Evolutionary conservation across 2,329 filamentous ascomycete genomes (phyloP).

Genomic region (Sporothrix dimorphospora): DNA sequence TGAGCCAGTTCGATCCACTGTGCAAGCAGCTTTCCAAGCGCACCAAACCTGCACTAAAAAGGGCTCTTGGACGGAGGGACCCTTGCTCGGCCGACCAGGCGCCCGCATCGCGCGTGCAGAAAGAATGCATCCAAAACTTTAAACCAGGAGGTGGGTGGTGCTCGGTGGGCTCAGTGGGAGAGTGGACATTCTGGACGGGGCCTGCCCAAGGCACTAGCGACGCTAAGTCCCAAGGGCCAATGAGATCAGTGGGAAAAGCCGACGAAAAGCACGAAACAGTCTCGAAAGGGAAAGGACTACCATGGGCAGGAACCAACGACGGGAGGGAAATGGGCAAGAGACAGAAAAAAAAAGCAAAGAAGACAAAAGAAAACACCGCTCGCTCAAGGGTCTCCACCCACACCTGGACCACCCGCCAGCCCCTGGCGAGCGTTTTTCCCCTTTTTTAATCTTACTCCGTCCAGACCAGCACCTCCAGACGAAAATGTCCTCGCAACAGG

Average conservation of each 20-base stretch:
- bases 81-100: neutral
- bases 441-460: slow-evolving; percentile 12
- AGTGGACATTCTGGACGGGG: neutral
- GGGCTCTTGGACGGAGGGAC: neutral
- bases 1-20: slow-evolving; percentile 11
- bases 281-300: slow-evolving; percentile 5
- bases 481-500: too few relatives aligned
- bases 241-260: neutral
- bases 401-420: neutral
- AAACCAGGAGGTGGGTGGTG: slow-evolving; percentile 3
- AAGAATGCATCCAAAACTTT: slow-evolving; percentile 21
- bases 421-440: slow-evolving; percentile 10
- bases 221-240: neutral
- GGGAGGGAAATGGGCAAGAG: neutral
- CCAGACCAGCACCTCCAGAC: neutral
- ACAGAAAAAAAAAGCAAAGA: neutral
- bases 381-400: neutral
- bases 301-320: neutral
- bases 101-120: too few relatives aligned
- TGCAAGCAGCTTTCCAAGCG: neutral
- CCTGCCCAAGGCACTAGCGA: neutral
- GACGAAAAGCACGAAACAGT: neutral
- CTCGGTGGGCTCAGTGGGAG: neutral
- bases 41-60: neutral
- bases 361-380: slow-evolving; percentile 10